phyloP scores from a whole-genome alignment of 179 eudicot species.

The Pouteria campechiana region DNA sequence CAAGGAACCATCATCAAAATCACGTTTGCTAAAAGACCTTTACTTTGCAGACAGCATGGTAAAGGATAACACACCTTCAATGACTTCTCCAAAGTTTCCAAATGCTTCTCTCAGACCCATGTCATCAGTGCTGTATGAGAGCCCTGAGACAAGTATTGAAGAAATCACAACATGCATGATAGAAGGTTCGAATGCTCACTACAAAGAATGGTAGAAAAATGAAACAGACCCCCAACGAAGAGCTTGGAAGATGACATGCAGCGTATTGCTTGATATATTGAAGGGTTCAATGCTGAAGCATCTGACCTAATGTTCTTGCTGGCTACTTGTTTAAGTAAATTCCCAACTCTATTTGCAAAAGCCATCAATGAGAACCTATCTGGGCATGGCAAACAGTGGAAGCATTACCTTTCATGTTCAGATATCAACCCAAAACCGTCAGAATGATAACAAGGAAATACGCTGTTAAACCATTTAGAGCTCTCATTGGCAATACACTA shows the following conservation, averaged over 20 bases:
- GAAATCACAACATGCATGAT: background rate
- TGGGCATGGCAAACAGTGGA: too few species aligned
- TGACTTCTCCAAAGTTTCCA: constrained; percentile 30
- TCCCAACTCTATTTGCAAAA: constrained; percentile 38
- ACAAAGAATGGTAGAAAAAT: background rate
- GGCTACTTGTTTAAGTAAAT: constrained; percentile 34
- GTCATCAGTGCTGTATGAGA: constrained; percentile 44
- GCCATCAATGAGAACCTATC: too few species aligned
- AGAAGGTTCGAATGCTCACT: background rate
- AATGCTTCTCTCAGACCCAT: constrained; percentile 37
- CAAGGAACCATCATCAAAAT: constrained; percentile 5
- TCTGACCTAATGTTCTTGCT: constrained; percentile 26
- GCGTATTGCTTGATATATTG: constrained; percentile 49
- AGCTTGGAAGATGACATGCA: constrained; percentile 64
- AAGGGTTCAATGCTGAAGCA: constrained; percentile 24
- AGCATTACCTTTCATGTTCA: background rate
- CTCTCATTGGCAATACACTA: too few species aligned
- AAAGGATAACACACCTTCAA: constrained; percentile 26
- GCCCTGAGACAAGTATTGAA: constrained; percentile 21
- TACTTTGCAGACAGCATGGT: too few species aligned
- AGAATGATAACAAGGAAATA: too few species aligned
- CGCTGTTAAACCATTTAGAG: too few species aligned
- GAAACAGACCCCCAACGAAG: constrained; percentile 51
- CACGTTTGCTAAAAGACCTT: too few species aligned
- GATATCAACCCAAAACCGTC: background rate